Conservation (phyloP, 176 grass and related monocot species). For the Triticum aestivum region IWGSC_CS_RefSeq_v2.1 NC_057805.1:82693601-82694100, state of each 20-base stretch:
- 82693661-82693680: constrained; percentile 31
- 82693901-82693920: constrained; percentile 76
- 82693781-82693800: constrained; percentile 75
- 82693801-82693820: constrained; percentile 59
- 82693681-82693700: background rate
- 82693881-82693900: constrained; percentile 90
- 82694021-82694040: constrained; percentile 68
- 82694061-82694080: constrained; percentile 73
- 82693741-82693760: constrained; percentile 30
- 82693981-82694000: background rate
- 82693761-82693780: constrained; percentile 46
- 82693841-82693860: constrained; percentile 75
- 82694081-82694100: constrained; percentile 77
- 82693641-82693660: constrained; percentile 27
- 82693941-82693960: constrained; percentile 7
- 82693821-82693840: constrained; percentile 76
- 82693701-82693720: background rate
- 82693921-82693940: constrained; percentile 89
- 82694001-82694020: background rate
- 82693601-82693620: background rate
- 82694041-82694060: constrained; percentile 81
- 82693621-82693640: constrained; percentile 19
- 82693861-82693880: constrained; percentile 95
- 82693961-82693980: background rate
- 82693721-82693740: constrained; percentile 18